Percentiles rank a stretch among this genome's conserved stretches.
These are phyloP conservation scores for Leucaena leucocephala DNA, from an alignment of 306 rosid species.

Conservation along the genomic window DNA sequence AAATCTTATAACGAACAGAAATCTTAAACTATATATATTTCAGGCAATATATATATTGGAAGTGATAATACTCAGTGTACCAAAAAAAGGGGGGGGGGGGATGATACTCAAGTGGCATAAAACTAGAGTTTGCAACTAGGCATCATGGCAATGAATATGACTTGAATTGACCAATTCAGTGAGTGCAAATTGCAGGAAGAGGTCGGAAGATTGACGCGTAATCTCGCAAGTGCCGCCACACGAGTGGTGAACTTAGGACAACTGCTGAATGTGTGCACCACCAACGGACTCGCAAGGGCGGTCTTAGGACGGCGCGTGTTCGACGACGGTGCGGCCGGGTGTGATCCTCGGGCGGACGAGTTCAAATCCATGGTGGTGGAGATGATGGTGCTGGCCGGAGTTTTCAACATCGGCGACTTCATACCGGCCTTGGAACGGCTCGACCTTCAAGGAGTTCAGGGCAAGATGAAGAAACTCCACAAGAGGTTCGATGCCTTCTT, in stretches of 20 bases:
- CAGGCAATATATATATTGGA: too few relatives aligned
- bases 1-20: too few relatives aligned
- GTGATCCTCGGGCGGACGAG: slow-evolving; percentile 55
- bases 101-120: not conserved
- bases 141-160: not conserved
- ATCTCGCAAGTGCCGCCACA: slow-evolving; percentile 45
- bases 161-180: not conserved
- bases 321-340: slow-evolving; percentile 42
- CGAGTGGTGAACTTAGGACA: slow-evolving; percentile 53
- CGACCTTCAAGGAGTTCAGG: slow-evolving; percentile 63
- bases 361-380: slow-evolving; percentile 79
- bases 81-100: too few relatives aligned
- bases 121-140: not conserved
- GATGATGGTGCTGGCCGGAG: slow-evolving; percentile 68
- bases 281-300: slow-evolving; percentile 62
- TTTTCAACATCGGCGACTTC: slow-evolving; percentile 70
- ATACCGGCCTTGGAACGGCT: slow-evolving; percentile 66
- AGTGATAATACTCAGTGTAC: too few relatives aligned
- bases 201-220: slow-evolving; percentile 46
- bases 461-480: slow-evolving; percentile 63
- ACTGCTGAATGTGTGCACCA: slow-evolving; percentile 59
- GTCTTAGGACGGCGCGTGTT: slow-evolving; percentile 71
- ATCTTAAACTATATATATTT: too few relatives aligned
- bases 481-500: slow-evolving; percentile 66
- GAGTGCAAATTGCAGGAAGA: slow-evolving; percentile 62